Percentiles rank a stretch among this genome's conserved stretches.
phyloP scores from a whole-genome alignment of 768 basidiomycete genomes.

The Phaeotremella skinneri region DNA sequence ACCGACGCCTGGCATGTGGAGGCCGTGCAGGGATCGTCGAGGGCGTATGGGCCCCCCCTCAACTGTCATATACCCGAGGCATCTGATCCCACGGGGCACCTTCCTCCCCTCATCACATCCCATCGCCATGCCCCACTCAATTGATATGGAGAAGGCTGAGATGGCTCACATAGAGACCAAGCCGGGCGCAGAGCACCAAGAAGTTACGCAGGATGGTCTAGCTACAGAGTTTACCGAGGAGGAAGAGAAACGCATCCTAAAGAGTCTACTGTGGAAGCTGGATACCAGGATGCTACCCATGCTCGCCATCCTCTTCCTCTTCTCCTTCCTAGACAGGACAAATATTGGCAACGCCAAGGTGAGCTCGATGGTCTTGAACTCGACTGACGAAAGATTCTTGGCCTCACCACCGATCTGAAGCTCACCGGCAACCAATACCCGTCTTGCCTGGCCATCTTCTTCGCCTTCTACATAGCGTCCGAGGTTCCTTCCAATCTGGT shows the following conservation, averaged over 20 bases:
- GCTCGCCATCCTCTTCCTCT: conserved; percentile 37
- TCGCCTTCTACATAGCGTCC: conserved; percentile 37
- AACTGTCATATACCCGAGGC: no score
- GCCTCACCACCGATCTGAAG: conserved; percentile 20
- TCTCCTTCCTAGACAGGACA: conserved; percentile 35
- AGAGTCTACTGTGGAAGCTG: conserved; percentile 25
- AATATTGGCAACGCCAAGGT: conserved; percentile 43
- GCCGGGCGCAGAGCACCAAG: neutral
- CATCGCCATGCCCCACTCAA: neutral
- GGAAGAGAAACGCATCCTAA: conserved; percentile 13
- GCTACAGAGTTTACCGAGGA: conserved; percentile 1
- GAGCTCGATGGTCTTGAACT: neutral
- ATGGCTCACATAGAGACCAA: neutral
- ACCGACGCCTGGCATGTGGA: no score
- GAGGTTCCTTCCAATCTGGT: conserved; percentile 31
- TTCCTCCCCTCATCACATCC: neutral
- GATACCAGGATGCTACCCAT: conserved; percentile 37
- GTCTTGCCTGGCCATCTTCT: conserved; percentile 37
- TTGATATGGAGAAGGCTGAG: no score
- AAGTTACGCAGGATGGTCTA: neutral
- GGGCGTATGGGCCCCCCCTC: no score
- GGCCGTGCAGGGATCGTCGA: no score
- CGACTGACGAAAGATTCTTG: conserved; percentile 18
- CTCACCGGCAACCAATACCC: conserved; percentile 25
- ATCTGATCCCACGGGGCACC: conserved; percentile 1